Base-by-base conservation (phyloP, 2,329 filamentous ascomycete genomes). In the Neospermospora avenae region DNA sequence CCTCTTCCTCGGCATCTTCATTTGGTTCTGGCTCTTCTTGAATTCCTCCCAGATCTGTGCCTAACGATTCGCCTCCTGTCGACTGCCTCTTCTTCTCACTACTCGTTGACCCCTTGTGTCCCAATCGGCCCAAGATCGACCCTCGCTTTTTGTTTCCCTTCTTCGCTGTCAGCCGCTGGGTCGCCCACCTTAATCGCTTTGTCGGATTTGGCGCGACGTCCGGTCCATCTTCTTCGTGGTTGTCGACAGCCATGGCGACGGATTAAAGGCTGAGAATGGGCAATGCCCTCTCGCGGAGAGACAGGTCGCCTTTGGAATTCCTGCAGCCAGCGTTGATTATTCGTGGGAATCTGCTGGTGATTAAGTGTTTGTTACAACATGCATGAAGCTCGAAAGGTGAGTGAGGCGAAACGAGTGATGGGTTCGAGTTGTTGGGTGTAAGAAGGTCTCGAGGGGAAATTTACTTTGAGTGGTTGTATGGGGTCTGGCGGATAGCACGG, bases 141-240 rank as follows among this genome's bases (percentile, higher is more conserved):
- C 87, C 78, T 64, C 95, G 87, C 81, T 97, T 98, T 73, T 84
- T 82, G 68, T 82, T 80, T 65, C 89, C 91, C 73, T 87, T 90
- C 72, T 86, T 84, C 69, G 90, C 85, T 14, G 87, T 86, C 74
- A 90, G 84, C 74, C 91, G 90, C 71, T 93, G 90, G n/a, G 95
- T 98, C 18, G 95, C 93, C 95, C 95, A 98, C 85, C 95, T 84
- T 75, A 95, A 87, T 72, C 93, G 84, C 73, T 93, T 91, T 22
- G 87, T 88, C 8, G 84, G 81, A 64, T 81, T 83, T 45, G 83
- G 59, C 67, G 76, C 81, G 66, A 76, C 73, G 60, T 77, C 75
- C n/a, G 67, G 66, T 39, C 69, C 67, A 45, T 61, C 65, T 42
- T 69, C 67, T 49, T 61, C 65, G 49, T 58, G 49, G 20, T 48